These are phyloP conservation scores for Termitomyces sp. DNA, from an alignment of 768 basidiomycete species.

Conservation along the genomic window DNA sequence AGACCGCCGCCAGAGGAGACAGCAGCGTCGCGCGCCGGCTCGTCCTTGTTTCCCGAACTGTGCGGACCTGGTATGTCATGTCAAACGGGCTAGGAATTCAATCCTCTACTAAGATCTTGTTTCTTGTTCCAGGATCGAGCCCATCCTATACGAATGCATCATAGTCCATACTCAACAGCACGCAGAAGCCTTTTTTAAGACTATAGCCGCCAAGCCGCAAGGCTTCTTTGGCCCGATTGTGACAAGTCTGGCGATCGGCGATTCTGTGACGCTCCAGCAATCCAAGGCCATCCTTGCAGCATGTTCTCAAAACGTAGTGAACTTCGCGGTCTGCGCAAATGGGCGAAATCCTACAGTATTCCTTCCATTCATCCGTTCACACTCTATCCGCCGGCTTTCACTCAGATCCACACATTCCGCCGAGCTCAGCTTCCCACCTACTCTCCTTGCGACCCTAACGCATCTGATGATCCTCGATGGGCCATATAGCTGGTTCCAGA, in stretches of 20 bases:
- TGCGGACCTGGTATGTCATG: constrained; percentile 24
- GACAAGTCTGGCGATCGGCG: constrained; percentile 16
- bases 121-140: constrained; percentile 22
- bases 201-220: constrained; percentile 16
- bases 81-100: background rate
- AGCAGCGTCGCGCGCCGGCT: constrained; percentile 20
- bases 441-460: constrained; percentile 22
- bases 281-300: constrained; percentile 19
- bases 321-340: constrained; percentile 18
- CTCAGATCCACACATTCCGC: constrained; percentile 16
- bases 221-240: constrained; percentile 12
- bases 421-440: constrained; percentile 22
- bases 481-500: constrained; percentile 21
- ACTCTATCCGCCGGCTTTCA: constrained; percentile 12
- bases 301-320: constrained; percentile 16
- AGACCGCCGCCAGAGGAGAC: constrained; percentile 24
- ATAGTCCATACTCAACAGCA: constrained; percentile 21
- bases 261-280: constrained; percentile 20
- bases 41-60: constrained; percentile 24
- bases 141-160: constrained; percentile 28
- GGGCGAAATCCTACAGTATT: constrained; percentile 19
- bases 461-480: constrained; percentile 26
- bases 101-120: background rate
- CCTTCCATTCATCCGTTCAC: constrained; percentile 20
- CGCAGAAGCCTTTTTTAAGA: constrained; percentile 20